Base-by-base conservation (phyloP, 2,329 filamentous ascomycete genomes). In the Helminthosporium solani region DNA sequence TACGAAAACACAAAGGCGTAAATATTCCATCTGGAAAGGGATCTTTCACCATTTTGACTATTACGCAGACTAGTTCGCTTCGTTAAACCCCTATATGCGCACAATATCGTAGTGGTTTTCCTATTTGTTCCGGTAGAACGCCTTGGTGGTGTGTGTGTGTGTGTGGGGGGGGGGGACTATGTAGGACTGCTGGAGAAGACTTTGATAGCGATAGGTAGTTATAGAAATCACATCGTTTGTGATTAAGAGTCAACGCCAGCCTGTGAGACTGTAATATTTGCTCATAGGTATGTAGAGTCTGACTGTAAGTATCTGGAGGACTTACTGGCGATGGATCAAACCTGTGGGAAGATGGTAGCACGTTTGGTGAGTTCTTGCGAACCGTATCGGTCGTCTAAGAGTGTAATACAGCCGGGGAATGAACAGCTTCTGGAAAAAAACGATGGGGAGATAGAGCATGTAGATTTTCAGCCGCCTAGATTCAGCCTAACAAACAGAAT, bases 221-320 rank as follows among this genome's bases (percentile, higher is more conserved):
- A 81, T 62, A 2, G 75, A 77, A 23, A 82, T 81, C 3, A 78
- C 63, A 0, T 77, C 78, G 50, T 82, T 77, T 35, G 81, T 68
- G 33, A 81, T 73, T 53, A 80, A 79, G 0, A 78, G 64, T 67
- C 68, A 82, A 57, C 80, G 77, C 79, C 23, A 6, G 0, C 79
- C 79, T 14, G 65, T 64, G 47, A 73, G 75, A 1, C 78, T 78
- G 18, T 70, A 65, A n/a, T 54, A 63, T 0, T 75, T 77, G 7
- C 72, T 73, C 1, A 82, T 67, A 25, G 9, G 9, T 3, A 68
- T 68, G 47, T 80, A 80, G 2, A 80, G 75, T 0, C 69, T 77
- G 0, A 78, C 75, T 80, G 80, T 7, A 83, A 60, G 49, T 80
- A 82, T 0, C 80, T 80, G 3, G 70, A 74, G 47, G 78, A 76